Evolutionary conservation across 768 basidiomycete species (phyloP).

Genomic region (Suillus sp.): DNA sequence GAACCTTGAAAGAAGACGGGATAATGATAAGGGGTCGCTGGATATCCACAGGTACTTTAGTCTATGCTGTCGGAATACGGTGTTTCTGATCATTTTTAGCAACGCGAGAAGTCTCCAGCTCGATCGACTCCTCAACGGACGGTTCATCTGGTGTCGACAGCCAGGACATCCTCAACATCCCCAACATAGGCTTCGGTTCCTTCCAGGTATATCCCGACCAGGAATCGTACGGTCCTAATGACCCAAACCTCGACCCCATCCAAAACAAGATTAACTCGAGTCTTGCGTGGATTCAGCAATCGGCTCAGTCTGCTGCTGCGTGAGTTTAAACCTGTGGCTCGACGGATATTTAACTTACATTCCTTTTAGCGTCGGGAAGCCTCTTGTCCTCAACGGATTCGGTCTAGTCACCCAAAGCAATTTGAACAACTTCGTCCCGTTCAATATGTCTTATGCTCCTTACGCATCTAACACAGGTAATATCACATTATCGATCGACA

Average conservation of each 20-base stretch:
- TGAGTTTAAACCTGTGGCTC: conserved; percentile 30
- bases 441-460: conserved; percentile 52
- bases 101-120: conserved; percentile 48
- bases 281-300: conserved; percentile 54
- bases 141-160: conserved; percentile 69
- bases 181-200: conserved; percentile 57
- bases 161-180: conserved; percentile 61
- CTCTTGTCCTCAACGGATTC: conserved; percentile 53
- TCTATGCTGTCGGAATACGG: neutral
- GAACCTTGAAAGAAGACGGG: conserved; percentile 38
- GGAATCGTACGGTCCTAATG: conserved; percentile 49
- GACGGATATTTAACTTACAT: conserved; percentile 8
- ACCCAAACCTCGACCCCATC: conserved; percentile 51
- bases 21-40: conserved; percentile 61
- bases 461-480: conserved; percentile 39
- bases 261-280: conserved; percentile 55
- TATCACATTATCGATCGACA: conserved; percentile 6
- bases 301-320: conserved; percentile 47
- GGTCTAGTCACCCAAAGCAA: conserved; percentile 64
- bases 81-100: conserved; percentile 30
- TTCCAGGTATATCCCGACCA: conserved; percentile 76
- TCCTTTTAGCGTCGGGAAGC: conserved; percentile 52
- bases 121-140: conserved; percentile 55
- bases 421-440: conserved; percentile 57
- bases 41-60: conserved; percentile 51